Percentiles rank a stretch among this genome's conserved stretches.
Evolutionary conservation across 345 rosid genomes (phyloP).

Genomic region (Melastoma malabathricum): DNA sequence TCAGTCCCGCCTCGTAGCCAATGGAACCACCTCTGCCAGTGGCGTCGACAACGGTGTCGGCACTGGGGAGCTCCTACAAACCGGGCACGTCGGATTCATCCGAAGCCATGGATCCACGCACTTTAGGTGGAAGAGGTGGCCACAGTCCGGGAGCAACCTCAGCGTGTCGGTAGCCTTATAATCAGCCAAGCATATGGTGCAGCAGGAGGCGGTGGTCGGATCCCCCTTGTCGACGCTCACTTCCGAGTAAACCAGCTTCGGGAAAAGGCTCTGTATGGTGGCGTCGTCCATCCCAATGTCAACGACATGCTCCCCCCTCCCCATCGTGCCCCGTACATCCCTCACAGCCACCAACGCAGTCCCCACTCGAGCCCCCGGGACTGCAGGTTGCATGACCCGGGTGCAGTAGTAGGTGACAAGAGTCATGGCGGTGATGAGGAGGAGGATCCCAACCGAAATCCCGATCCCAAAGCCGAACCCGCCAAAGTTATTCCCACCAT

Average conservation of each 20-base stretch:
- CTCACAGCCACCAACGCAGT: neutral
- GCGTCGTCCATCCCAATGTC: slow-evolving; percentile 22
- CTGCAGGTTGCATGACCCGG: neutral
- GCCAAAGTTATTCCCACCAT: slow-evolving; percentile 1
- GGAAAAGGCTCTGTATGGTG: slow-evolving; percentile 18
- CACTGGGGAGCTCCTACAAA: slow-evolving; percentile 21
- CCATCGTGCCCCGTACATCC: neutral
- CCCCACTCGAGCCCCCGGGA: neutral
- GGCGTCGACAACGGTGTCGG: slow-evolving; percentile 11
- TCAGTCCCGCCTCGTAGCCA: slow-evolving; percentile 8
- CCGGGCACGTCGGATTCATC: slow-evolving; percentile 23
- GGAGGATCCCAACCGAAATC: slow-evolving; percentile 8
- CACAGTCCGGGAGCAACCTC: slow-evolving; percentile 21
- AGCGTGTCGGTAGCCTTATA: slow-evolving; percentile 17
- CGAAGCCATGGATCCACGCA: slow-evolving; percentile 26
- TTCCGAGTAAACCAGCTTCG: slow-evolving; percentile 17
- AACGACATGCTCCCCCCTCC: neutral
- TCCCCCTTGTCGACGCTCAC: slow-evolving; percentile 5
- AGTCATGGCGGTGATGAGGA: slow-evolving; percentile 9
- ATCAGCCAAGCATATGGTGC: slow-evolving; percentile 26
- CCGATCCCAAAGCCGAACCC: slow-evolving; percentile 5
- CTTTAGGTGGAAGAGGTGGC: slow-evolving; percentile 19
- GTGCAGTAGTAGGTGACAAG: slow-evolving; percentile 8
- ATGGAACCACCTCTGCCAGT: slow-evolving; percentile 12
- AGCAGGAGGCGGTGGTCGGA: slow-evolving; percentile 10